These are phyloP conservation scores for Diospyros lotus DNA, from an alignment of 148 eudicot species.

Conservation along the genomic window DNA sequence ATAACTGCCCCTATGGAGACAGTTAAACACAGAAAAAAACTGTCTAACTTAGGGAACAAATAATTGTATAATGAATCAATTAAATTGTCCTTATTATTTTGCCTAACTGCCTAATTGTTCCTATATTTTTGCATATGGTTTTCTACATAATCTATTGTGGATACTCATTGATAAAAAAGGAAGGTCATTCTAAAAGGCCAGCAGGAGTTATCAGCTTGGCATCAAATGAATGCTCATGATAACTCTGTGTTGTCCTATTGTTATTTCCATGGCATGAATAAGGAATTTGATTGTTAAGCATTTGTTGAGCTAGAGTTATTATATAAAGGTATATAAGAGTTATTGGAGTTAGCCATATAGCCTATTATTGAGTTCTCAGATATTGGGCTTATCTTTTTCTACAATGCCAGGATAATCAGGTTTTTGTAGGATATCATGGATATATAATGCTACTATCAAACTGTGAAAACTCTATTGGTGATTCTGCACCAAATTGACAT, in stretches of 20 bases:
- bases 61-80: too few relatives aligned
- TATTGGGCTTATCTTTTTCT: not conserved
- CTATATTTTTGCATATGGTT: too few relatives aligned
- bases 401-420: not conserved
- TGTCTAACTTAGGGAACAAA: too few relatives aligned
- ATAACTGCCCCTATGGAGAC: too few relatives aligned
- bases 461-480: not conserved
- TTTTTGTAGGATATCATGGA: not conserved
- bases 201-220: not conserved
- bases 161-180: not conserved
- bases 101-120: too few relatives aligned
- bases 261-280: not conserved
- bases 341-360: not conserved
- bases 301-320: not conserved
- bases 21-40: too few relatives aligned
- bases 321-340: not conserved
- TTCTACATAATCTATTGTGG: too few relatives aligned
- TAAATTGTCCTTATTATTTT: too few relatives aligned
- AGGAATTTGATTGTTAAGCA: not conserved
- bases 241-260: not conserved
- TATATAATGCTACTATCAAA: not conserved
- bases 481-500: not conserved
- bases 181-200: not conserved
- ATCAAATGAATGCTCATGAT: not conserved
- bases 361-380: conserved; percentile 1